Evolutionary conservation across 2,329 filamentous ascomycete genomes (phyloP).

Genomic region (Pseudofabraea citricarpa): DNA sequence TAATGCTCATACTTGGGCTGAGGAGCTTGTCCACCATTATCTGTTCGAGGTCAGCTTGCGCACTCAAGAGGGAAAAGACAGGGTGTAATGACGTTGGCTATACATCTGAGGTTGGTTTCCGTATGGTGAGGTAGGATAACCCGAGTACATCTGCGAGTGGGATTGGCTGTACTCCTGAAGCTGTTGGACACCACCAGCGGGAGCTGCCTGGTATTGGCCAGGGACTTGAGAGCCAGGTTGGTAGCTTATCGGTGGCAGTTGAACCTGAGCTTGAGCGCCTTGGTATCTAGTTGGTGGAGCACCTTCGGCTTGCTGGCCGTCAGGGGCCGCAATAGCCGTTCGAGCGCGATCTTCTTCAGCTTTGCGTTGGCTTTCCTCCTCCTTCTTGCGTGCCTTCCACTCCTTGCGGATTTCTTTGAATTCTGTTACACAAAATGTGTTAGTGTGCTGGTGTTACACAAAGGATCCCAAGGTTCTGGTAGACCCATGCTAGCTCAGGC

Average conservation of each 20-base stretch:
- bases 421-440: constrained; percentile 50
- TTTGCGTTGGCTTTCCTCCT: constrained; percentile 87
- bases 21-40: constrained; percentile 20
- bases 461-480: constrained; percentile 25
- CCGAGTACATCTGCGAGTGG: constrained; percentile 46
- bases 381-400: constrained; percentile 99
- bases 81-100: constrained; percentile 46
- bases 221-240: constrained; percentile 51
- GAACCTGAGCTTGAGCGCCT: constrained; percentile 49
- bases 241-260: constrained; percentile 73
- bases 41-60: constrained; percentile 22
- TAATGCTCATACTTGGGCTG: constrained; percentile 30
- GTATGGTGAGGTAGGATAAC: constrained; percentile 56
- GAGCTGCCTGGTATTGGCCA: constrained; percentile 63
- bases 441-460: constrained; percentile 23
- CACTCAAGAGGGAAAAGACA: constrained; percentile 7
- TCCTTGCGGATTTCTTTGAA: constrained; percentile 99
- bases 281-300: constrained; percentile 44
- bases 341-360: constrained; percentile 81
- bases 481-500: constrained; percentile 38
- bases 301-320: constrained; percentile 46
- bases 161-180: constrained; percentile 49
- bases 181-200: constrained; percentile 50
- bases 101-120: constrained; percentile 49
- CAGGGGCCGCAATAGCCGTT: constrained; percentile 48